Conservation (phyloP, 83 land plant species). For the Larix sibirica region DNA sequence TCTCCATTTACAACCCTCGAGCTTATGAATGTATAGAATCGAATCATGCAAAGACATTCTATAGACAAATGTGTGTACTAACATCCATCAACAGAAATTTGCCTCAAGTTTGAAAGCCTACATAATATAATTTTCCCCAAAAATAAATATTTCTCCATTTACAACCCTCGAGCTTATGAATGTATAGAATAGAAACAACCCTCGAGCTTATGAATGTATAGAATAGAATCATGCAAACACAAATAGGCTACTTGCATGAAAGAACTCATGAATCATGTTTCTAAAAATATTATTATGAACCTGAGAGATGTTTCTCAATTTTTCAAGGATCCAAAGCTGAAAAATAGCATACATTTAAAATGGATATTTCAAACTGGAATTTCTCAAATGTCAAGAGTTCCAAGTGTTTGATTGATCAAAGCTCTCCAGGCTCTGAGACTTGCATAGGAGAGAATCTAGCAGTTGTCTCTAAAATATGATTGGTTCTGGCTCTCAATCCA, state of each 20-base stretch:
- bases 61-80: too few species aligned
- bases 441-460: conserved; percentile 10
- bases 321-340: conserved; percentile 1
- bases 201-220: too few species aligned
- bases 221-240: neutral
- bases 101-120: too few species aligned
- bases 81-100: too few species aligned
- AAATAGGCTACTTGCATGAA: neutral
- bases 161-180: too few species aligned
- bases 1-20: too few species aligned
- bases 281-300: conserved; percentile 2
- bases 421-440: neutral
- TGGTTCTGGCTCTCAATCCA: conserved; percentile 12
- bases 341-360: conserved; percentile 5
- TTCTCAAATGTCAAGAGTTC: conserved; percentile 14
- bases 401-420: conserved; percentile 11
- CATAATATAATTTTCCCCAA: too few species aligned
- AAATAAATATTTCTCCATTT: too few species aligned
- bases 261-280: neutral
- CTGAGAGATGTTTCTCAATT: conserved; percentile 12
- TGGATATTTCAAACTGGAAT: conserved; percentile 1
- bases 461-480: conserved; percentile 8
- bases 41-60: too few species aligned
- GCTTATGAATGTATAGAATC: too few species aligned
- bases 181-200: too few species aligned